Evolutionary conservation across 208 protist genomes (phyloP).

Genomic region (Acanthamoeba castellanii): DNA sequence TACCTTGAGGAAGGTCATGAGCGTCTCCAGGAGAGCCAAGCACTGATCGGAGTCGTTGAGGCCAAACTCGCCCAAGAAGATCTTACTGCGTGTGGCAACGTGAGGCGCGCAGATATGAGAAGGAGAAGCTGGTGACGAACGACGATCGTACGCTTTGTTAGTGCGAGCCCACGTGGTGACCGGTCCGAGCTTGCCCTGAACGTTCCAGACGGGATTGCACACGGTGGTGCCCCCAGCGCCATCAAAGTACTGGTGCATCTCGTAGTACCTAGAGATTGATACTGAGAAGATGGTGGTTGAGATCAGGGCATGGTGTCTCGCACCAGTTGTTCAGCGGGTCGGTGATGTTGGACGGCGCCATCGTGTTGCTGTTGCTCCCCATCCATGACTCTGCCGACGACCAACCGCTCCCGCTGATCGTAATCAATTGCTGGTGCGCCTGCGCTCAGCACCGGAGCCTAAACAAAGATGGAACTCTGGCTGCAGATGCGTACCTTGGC

Average conservation of each 20-base stretch:
- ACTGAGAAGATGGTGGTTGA: background rate
- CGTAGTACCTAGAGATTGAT: background rate
- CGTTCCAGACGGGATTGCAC: background rate
- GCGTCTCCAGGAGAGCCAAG: background rate
- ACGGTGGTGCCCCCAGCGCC: background rate
- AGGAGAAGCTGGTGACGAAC: too few species aligned
- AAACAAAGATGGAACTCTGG: too few species aligned
- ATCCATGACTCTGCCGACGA: background rate
- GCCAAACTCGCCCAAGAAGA: background rate
- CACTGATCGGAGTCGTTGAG: background rate
- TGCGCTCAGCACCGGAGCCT: too few species aligned
- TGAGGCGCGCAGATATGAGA: too few species aligned
- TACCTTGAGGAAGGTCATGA: conserved; percentile 4
- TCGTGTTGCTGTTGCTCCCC: background rate
- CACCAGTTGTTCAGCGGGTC: conserved; percentile 20
- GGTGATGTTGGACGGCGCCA: conserved; percentile 24
- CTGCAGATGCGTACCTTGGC: background rate
- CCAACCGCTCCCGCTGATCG: background rate
- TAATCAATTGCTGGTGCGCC: background rate
- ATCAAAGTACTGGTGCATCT: conserved; percentile 48
- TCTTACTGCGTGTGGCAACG: background rate
- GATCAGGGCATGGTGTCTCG: background rate
- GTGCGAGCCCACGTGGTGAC: background rate
- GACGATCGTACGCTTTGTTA: background rate
- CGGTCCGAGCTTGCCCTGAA: background rate